Percentiles rank a stretch among this genome's conserved stretches.
Evolutionary conservation across 768 basidiomycete genomes (phyloP).

Genomic region (Pulveroboletus sp.): DNA sequence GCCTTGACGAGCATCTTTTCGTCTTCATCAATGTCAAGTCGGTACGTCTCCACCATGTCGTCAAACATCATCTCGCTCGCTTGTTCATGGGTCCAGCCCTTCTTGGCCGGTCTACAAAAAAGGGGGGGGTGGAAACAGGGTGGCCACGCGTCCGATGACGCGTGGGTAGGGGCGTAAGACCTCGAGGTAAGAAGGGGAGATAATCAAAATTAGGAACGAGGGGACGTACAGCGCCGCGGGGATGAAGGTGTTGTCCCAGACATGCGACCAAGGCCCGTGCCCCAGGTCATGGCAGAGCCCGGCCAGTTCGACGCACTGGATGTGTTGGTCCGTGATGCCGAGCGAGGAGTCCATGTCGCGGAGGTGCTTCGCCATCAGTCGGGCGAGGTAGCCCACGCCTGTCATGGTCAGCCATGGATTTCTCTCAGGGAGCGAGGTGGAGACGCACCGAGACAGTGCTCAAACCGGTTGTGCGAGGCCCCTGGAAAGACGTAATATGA

Average conservation of each 20-base stretch:
- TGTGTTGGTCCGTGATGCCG: constrained; percentile 63
- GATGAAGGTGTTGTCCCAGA: constrained; percentile 76
- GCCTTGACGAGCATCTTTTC: constrained; percentile 71
- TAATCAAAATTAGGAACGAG: too few species aligned
- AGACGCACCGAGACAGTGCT: constrained; percentile 69
- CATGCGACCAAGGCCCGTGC: constrained; percentile 83
- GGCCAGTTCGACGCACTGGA: constrained; percentile 74
- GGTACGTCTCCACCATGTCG: constrained; percentile 54
- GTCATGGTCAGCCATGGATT: too few species aligned
- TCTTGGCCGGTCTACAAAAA: constrained; percentile 38
- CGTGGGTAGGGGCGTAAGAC: too few species aligned
- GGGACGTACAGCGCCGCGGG: constrained; percentile 56
- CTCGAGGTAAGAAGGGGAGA: background rate
- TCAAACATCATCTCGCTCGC: constrained; percentile 84
- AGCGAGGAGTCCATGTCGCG: constrained; percentile 56
- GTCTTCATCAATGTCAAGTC: constrained; percentile 44
- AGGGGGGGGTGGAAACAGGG: background rate
- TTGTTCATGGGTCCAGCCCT: constrained; percentile 70
- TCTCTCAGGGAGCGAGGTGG: background rate
- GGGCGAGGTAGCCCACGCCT: constrained; percentile 77
- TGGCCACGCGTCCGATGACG: too few species aligned
- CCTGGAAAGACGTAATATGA: constrained; percentile 74
- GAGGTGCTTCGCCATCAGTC: constrained; percentile 57
- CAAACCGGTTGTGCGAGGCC: constrained; percentile 78
- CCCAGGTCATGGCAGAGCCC: constrained; percentile 84